These are phyloP conservation scores for Fusarium heterosporum DNA, from an alignment of 2,329 filamentous ascomycete species.

Conservation along the genomic window DNA sequence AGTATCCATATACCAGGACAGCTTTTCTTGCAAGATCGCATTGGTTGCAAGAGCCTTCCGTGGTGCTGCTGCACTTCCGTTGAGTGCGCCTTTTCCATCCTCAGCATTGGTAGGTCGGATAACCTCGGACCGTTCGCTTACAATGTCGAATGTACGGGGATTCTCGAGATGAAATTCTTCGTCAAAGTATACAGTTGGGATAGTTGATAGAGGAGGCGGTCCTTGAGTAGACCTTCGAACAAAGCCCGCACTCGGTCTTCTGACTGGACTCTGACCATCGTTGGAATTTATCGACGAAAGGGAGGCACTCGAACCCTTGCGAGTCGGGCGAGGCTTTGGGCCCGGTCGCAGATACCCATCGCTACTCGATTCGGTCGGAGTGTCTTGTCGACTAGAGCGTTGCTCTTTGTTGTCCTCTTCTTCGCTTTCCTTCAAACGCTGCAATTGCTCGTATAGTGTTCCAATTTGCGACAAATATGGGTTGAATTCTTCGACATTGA, in stretches of 20 bases:
- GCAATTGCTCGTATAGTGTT: slow-evolving; percentile 87
- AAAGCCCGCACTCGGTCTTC: slow-evolving; percentile 61
- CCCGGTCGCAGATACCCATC: slow-evolving; percentile 63
- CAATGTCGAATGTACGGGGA: slow-evolving; percentile 93
- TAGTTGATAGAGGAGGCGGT: slow-evolving; percentile 88
- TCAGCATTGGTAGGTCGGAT: slow-evolving; percentile 73
- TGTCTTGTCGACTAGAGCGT: slow-evolving; percentile 57
- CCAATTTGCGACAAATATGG: slow-evolving; percentile 88
- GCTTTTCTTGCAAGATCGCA: slow-evolving; percentile 95
- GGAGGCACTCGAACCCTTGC: slow-evolving; percentile 57
- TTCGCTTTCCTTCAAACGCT: slow-evolving; percentile 81
- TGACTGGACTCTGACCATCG: slow-evolving; percentile 57
- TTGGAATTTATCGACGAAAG: slow-evolving; percentile 63
- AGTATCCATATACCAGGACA: slow-evolving; percentile 99
- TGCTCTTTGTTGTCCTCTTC: slow-evolving; percentile 67
- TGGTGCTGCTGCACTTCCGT: slow-evolving; percentile 67
- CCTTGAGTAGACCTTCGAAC: slow-evolving; percentile 73
- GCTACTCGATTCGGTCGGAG: slow-evolving; percentile 51
- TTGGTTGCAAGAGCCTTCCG: slow-evolving; percentile 94
- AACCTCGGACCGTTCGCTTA: slow-evolving; percentile 96
- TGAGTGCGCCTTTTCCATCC: slow-evolving; percentile 66
- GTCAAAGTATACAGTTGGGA: slow-evolving; percentile 93
- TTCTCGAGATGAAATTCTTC: slow-evolving; percentile 96
- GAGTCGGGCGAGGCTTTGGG: slow-evolving; percentile 41
- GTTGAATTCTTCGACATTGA: slow-evolving; percentile 83